phyloP scores from a whole-genome alignment of 345 rosid species.

The Turritis glabra region DNA sequence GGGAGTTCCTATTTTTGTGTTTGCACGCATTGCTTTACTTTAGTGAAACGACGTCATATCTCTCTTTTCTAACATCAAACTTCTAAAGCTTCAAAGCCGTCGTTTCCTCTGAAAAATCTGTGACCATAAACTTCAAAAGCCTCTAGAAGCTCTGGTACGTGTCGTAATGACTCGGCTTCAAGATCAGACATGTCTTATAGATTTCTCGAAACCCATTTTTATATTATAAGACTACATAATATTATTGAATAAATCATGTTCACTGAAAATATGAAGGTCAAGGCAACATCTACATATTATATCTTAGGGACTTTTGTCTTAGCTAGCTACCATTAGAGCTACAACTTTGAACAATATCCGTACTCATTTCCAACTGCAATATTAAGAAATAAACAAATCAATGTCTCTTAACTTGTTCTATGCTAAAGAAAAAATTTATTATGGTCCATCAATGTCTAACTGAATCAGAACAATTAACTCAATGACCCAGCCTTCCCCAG shows the following conservation, averaged over 20 bases:
- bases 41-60: not conserved
- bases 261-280: not conserved
- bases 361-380: constrained; percentile 3
- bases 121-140: not conserved
- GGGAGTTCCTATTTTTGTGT: not conserved
- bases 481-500: not conserved
- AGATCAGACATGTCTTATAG: not conserved
- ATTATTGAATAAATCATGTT: not conserved
- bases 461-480: constrained; percentile 8
- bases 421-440: not conserved
- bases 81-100: not conserved
- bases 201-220: not conserved
- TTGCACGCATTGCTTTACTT: constrained; percentile 12
- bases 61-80: not conserved
- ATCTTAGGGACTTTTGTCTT: not conserved
- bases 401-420: constrained; percentile 5
- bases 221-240: not conserved
- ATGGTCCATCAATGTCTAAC: not conserved
- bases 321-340: constrained; percentile 11
- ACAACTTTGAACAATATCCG: constrained; percentile 23
- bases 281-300: not conserved
- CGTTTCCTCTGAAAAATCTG: not conserved
- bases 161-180: not conserved
- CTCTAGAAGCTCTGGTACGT: not conserved
- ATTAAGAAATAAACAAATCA: constrained; percentile 3